These are phyloP conservation scores for Coemansia asiatica DNA, from an alignment of 192 early-diverging fungal genomes.

Conservation along the genomic window DNA sequence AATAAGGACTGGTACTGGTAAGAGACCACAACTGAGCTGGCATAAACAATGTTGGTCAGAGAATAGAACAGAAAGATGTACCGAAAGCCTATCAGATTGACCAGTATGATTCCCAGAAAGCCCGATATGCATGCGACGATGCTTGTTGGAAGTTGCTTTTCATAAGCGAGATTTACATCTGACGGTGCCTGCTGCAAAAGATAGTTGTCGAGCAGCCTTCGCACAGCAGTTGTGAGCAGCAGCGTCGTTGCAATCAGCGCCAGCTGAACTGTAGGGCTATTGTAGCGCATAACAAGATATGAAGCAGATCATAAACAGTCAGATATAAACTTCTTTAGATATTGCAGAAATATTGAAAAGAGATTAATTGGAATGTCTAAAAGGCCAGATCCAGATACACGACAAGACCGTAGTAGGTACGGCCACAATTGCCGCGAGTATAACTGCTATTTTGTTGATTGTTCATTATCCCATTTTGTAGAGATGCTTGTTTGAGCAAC, in stretches of 20 bases:
- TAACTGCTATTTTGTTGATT: neutral
- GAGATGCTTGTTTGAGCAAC: neutral
- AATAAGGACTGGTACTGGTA: constrained; percentile 14
- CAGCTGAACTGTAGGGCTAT: constrained; percentile 29
- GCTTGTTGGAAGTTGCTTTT: constrained; percentile 35
- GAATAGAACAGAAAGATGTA: constrained; percentile 29
- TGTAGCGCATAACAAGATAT: constrained; percentile 18
- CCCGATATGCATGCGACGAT: constrained; percentile 31
- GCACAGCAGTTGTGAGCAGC: constrained; percentile 22
- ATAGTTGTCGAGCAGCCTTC: constrained; percentile 28
- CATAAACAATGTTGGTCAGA: constrained; percentile 25
- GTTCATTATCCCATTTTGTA: neutral
- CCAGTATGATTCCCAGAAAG: constrained; percentile 29
- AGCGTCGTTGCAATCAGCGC: constrained; percentile 19
- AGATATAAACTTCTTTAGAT: no score
- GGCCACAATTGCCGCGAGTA: neutral
- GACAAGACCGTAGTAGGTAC: no score
- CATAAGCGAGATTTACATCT: constrained; percentile 26
- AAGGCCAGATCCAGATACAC: no score
- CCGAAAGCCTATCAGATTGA: constrained; percentile 31
- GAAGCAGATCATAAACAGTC: neutral
- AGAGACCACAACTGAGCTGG: constrained; percentile 28
- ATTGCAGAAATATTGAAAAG: no score
- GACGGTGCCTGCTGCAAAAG: constrained; percentile 22
- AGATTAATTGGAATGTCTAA: no score